Evolutionary conservation across 371 early-diverging fungal species (phyloP).

Genomic region (Paraphysoderma sedebokerense): DNA sequence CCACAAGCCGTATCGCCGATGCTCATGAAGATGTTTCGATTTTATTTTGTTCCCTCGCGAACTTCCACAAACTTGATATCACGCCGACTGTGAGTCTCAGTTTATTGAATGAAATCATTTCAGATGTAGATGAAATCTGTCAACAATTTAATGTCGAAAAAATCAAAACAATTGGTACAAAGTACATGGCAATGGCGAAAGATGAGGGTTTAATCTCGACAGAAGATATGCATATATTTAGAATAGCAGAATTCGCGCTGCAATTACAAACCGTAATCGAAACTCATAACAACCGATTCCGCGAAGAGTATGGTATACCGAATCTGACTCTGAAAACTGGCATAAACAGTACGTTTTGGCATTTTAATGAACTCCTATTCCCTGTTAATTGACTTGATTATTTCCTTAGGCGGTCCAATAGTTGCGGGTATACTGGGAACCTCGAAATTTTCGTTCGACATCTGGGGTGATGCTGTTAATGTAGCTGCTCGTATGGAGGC

Average conservation of each 20-base stretch:
- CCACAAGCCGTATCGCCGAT: conserved; percentile 9
- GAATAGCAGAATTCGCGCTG: conserved; percentile 12
- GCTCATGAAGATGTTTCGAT: conserved; percentile 7
- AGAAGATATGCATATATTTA: conserved; percentile 4
- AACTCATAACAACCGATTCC: conserved; percentile 7
- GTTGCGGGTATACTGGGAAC: conserved; percentile 16
- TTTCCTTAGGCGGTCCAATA: conserved; percentile 9
- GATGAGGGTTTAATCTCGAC: neutral
- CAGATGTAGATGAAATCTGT: conserved; percentile 11
- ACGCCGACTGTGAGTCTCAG: conserved; percentile 5
- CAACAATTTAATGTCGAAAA: conserved; percentile 10
- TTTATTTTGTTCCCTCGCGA: conserved; percentile 9
- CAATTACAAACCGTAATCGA: conserved; percentile 6
- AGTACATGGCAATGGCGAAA: conserved; percentile 14
- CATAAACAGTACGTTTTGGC: conserved; percentile 8
- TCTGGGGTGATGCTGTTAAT: conserved; percentile 4
- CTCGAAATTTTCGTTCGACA: conserved; percentile 11
- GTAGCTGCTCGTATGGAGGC: conserved; percentile 4
- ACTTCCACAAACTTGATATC: conserved; percentile 1
- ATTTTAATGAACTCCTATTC: neutral
- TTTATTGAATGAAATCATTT: conserved; percentile 17
- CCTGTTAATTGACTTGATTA: neutral
- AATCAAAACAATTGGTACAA: conserved; percentile 18
- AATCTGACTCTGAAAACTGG: conserved; percentile 8
- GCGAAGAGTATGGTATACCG: neutral